A percentile compares a stretch with the other conserved stretches of the same genome.
Conservation (phyloP, 805 yeast genomes). For the Schizosaccharomyces osmophilus region DNA sequence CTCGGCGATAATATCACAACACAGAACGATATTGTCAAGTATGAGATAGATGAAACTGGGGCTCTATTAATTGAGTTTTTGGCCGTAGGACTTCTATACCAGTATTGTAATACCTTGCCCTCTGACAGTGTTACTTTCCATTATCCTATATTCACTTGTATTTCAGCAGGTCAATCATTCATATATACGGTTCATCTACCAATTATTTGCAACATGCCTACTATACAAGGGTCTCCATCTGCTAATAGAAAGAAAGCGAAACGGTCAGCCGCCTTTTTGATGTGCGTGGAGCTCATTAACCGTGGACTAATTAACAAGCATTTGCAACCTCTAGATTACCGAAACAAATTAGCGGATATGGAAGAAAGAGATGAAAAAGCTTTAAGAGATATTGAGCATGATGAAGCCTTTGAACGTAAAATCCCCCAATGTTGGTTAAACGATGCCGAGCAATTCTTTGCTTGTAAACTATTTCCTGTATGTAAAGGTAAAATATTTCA, state of each 20-base stretch:
- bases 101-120: neutral
- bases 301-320: neutral
- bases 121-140: neutral
- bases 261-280: conserved; percentile 3
- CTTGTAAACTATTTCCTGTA: neutral
- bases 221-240: neutral
- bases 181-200: conserved; percentile 3
- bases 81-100: conserved; percentile 1
- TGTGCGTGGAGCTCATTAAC: neutral
- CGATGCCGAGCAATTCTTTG: neutral
- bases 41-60: neutral
- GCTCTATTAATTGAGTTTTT: conserved; percentile 2
- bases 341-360: neutral
- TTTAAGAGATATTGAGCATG: neutral
- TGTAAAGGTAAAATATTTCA: too few species aligned
- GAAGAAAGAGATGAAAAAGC: neutral
- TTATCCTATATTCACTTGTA: conserved; percentile 1
- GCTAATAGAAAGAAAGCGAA: neutral
- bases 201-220: neutral
- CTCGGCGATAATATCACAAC: too few species aligned
- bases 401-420: neutral
- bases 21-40: neutral
- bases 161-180: neutral
- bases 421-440: neutral
- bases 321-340: neutral